Percentiles rank a stretch among this genome's conserved stretches.
These are phyloP conservation scores for Magnusiomyces paraingens DNA, from an alignment of 1,139 yeast genomes.

Conservation along the genomic window DNA sequence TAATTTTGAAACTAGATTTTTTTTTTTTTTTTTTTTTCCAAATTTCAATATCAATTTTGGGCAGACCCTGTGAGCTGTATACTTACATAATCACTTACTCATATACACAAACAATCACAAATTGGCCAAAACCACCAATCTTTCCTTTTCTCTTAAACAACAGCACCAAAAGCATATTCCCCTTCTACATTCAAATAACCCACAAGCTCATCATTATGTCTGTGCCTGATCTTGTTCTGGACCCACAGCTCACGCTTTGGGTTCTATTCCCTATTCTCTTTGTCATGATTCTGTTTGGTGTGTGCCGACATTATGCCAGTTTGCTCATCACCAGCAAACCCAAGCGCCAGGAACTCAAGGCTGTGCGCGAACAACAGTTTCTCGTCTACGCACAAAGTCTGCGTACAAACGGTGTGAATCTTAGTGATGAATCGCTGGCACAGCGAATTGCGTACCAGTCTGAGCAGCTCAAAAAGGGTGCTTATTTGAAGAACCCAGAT, in stretches of 20 bases:
- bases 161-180: too few species aligned
- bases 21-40: too few species aligned
- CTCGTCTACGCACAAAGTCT: conserved; percentile 52
- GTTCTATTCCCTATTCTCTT: conserved; percentile 82
- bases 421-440: conserved; percentile 44
- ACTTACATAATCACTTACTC: too few species aligned
- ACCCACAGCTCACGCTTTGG: conserved; percentile 83
- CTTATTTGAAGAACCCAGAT: conserved; percentile 44
- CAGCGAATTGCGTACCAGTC: conserved; percentile 43
- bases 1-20: too few species aligned
- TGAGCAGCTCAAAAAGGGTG: conserved; percentile 45
- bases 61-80: too few species aligned
- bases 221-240: conserved; percentile 54
- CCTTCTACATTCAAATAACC: too few species aligned
- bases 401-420: conserved; percentile 42
- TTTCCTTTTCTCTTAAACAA: too few species aligned
- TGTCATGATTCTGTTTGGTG: conserved; percentile 88
- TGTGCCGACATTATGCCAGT: conserved; percentile 66
- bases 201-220: too few species aligned
- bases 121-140: too few species aligned
- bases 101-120: too few species aligned
- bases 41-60: too few species aligned
- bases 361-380: conserved; percentile 53
- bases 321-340: conserved; percentile 52
- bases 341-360: conserved; percentile 46